Percentiles rank a stretch among this genome's conserved stretches.
Evolutionary conservation across 2,329 filamentous ascomycete species (phyloP).

Genomic region (Helotiales sp.): DNA sequence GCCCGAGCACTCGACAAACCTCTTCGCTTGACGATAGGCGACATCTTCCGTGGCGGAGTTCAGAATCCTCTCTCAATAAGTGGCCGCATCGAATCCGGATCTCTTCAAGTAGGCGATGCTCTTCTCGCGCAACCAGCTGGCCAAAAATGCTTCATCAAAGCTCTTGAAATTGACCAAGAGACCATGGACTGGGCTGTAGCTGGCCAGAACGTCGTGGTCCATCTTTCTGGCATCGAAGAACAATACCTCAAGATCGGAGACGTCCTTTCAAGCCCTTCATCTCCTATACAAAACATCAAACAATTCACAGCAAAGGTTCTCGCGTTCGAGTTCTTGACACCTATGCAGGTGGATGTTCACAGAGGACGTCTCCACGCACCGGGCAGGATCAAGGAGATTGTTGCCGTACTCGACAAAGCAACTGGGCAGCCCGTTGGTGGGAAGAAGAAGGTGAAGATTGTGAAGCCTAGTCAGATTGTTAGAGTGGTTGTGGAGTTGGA

Average conservation of each 20-base stretch:
- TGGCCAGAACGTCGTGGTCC: slow-evolving; percentile 84
- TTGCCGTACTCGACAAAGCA: slow-evolving; percentile 75
- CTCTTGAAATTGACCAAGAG: slow-evolving; percentile 73
- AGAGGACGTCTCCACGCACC: slow-evolving; percentile 78
- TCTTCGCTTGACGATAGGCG: slow-evolving; percentile 81
- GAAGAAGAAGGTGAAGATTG: slow-evolving; percentile 83
- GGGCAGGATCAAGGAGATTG: slow-evolving; percentile 70
- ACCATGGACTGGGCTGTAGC: slow-evolving; percentile 86
- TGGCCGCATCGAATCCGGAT: slow-evolving; percentile 83
- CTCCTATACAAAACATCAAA: slow-evolving; percentile 69
- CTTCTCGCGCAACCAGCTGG: slow-evolving; percentile 78
- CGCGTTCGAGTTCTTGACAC: slow-evolving; percentile 86
- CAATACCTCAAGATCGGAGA: slow-evolving; percentile 82
- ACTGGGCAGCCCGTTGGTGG: slow-evolving; percentile 66
- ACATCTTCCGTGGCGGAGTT: slow-evolving; percentile 79
- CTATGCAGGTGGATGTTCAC: slow-evolving; percentile 87
- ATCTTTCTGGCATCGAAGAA: slow-evolving; percentile 81
- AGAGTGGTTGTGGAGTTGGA: slow-evolving; percentile 75
- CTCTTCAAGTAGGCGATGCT: slow-evolving; percentile 79
- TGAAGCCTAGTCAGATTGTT: slow-evolving; percentile 77
- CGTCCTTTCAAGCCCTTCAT: slow-evolving; percentile 71
- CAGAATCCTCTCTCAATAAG: slow-evolving; percentile 83
- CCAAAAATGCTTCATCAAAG: slow-evolving; percentile 79
- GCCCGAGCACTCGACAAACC: slow-evolving; percentile 73
- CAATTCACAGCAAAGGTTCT: slow-evolving; percentile 81